Conservation (phyloP, 2,329 filamentous ascomycete genomes). For the Apiospora marii region DNA sequence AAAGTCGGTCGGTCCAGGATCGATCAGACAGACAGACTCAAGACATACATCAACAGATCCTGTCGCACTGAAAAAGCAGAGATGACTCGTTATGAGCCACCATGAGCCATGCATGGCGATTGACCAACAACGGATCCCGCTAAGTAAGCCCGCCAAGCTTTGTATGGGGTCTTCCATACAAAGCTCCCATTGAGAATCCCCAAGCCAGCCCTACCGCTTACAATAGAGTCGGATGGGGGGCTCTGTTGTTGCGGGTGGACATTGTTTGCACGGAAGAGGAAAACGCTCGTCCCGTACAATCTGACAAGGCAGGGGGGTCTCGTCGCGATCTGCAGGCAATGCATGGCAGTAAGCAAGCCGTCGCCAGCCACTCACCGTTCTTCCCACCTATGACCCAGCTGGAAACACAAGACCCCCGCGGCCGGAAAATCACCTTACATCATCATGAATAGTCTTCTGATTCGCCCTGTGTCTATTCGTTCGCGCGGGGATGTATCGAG, state of each 20-base stretch:
- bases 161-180: not conserved
- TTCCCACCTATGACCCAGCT: not conserved
- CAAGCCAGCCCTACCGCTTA: slow-evolving; percentile 10
- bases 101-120: not conserved
- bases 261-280: not conserved
- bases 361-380: slow-evolving; percentile 5
- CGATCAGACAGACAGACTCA: not conserved
- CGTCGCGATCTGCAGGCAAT: slow-evolving; percentile 6
- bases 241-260: not conserved
- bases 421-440: slow-evolving; percentile 12
- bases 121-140: not conserved
- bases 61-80: not conserved
- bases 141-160: slow-evolving; percentile 5
- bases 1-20: not conserved
- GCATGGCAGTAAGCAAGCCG: slow-evolving; percentile 10
- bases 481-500: not conserved
- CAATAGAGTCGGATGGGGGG: not conserved
- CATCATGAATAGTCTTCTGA: slow-evolving; percentile 4
- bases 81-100: slow-evolving; percentile 10
- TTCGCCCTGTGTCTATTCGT: not conserved
- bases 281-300: not conserved
- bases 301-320: not conserved
- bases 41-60: not conserved
- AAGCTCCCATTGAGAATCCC: not conserved
- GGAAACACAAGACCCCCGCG: not conserved